Evolutionary conservation across 805 yeast genomes (phyloP), one percentile per base, ranked within the genome.

Genomic region (Yarrowia sp.): DNA sequence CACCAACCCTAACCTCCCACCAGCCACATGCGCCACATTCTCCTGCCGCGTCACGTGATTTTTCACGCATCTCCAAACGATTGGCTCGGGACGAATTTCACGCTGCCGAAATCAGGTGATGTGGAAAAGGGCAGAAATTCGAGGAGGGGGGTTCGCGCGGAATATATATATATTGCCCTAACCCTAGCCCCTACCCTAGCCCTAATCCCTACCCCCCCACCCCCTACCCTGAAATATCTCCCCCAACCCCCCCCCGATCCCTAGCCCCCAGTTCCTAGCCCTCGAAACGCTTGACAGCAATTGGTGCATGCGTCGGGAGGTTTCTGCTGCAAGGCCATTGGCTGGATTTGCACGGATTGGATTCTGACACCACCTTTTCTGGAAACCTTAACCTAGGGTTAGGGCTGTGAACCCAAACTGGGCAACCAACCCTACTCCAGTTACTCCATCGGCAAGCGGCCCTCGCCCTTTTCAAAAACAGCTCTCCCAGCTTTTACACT

Each of bases 401-500:
- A 55, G 63, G 63, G 36, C 7, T 2, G 2, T 12, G 2, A 2
- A 1, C 17, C 64, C 49, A 6, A 12, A 12, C 1, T 1, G 3
- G 2, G 64, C 3, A 43, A 1, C 2, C 24, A 12, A 13, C 64
- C 64, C 64, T 43, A 58, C 4, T 43, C 30, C 64, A 58, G 36
- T 19, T 58, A 34, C 64, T 14, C 12, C 30, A 30, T 58, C 33
- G 17, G 50, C 50, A 10, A 19, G 30, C 50, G 12, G n/a, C 64
- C 50, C 50, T 24, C 64, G 64, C 50, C 43, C 50, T 58, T 58
- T 43, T 55, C 47, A 55, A 55, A 58, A 58, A 58, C 50, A 42
- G 64, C 50, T 58, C 64, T 58, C 50, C 50, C 64, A 40, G 64
- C 64, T 58, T 58, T 58, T 58, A 58, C 64, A 58, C 64, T 58